Evolutionary conservation across 805 yeast genomes (phyloP), one percentile per base, ranked within the genome.

Genomic region (Saturnispora diversa): DNA sequence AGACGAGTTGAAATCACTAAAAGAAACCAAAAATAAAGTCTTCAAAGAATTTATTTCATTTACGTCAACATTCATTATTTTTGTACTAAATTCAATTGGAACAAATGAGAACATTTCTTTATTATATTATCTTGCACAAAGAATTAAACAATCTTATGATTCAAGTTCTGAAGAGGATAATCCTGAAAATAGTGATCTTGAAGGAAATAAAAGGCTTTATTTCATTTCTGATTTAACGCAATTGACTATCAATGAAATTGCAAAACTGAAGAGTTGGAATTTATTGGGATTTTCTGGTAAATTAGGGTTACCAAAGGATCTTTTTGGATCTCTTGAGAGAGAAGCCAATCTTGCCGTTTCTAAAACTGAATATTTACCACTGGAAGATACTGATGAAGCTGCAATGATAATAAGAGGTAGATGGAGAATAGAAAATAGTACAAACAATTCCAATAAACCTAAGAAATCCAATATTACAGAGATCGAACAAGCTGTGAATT

Each of bases 201-300:
- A 19, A 6, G 13, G 22, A 60, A 54, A 2, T 46, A 24, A 59
- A 12, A 68, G 70, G 24, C 60, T 86, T 27, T 87, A 84, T 52
- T 58, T 76, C 29, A 64, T 84, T 10, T 72, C 94, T 1, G 96
- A 87, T 50, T 58, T 87, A 30, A 66, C 86, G 1, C 94, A 84
- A 55, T 59, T 82, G 43, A 62, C 75, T 5, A 66, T 86, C 34
- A 72, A 77, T 40, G 75, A 72, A 42, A 60, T 75, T 19, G 73
- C 79, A 31, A 78, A 72, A 19, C 52, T 60, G 19, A 77, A 70
- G 50, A 69, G 67, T 33, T 85, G 95, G 94, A 71, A 72, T 17
- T 65, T 83, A 42, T 73, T 79, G 19, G 77, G 87, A 0, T 87
- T 88, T 77, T 94, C 95, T 0, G 94, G 90, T 1, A 82, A 80